Evolutionary conservation across 768 basidiomycete genomes (phyloP).

Genomic region (Kondoa subrosea): DNA sequence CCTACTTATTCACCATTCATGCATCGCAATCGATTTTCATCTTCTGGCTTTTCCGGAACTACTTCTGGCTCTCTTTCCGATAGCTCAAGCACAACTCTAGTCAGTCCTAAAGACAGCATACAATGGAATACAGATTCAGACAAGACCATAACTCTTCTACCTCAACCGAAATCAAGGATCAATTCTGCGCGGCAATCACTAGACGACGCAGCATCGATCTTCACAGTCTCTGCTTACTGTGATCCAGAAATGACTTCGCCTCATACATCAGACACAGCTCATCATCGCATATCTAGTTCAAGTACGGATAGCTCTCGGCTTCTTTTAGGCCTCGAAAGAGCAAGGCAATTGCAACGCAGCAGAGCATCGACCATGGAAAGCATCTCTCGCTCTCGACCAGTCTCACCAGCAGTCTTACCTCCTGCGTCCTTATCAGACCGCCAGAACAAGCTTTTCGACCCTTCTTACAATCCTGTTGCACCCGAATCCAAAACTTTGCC

Average conservation of each 20-base stretch:
- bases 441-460: background rate
- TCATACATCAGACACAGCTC: background rate
- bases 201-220: background rate
- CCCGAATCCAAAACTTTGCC: background rate
- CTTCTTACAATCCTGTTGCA: background rate
- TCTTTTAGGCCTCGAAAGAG: background rate
- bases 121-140: background rate
- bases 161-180: background rate
- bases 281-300: background rate
- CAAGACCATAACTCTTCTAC: background rate
- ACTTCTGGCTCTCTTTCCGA: background rate
- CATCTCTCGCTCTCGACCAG: background rate
- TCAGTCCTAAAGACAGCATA: background rate
- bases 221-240: constrained; percentile 5
- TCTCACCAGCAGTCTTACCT: background rate
- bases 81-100: background rate
- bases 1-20: background rate
- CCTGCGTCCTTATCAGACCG: background rate
- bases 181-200: background rate
- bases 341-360: background rate
- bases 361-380: background rate
- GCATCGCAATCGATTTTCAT: background rate
- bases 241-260: background rate
- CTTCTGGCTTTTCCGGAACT: background rate
- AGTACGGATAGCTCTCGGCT: background rate